Base-by-base conservation (phyloP, 768 basidiomycete genomes). In the Phlegmacium glaucopus region DNA sequence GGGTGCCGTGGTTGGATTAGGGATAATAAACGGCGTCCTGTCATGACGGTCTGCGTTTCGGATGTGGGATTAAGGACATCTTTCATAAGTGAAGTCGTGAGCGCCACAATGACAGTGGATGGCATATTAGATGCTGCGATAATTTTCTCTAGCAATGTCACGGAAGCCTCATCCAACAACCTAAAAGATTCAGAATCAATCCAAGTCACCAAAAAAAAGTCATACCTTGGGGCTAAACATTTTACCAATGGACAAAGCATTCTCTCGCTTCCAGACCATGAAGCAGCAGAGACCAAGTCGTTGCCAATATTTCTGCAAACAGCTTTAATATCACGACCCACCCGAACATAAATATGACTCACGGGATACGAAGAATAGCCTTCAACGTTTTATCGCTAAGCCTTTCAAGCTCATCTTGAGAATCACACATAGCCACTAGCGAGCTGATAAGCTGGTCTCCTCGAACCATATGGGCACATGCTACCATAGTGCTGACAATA, bases 1-100 rank as follows among this genome's bases (percentile, higher is more conserved):
- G 83, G 77, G 55, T 87, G 72, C 15, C 86, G 80, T 54, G 90
- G 90, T 44, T 86, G 78, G 9, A 91, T 61, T 18, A 70, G 67
- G 8, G 75, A 71, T 30, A 93, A 69, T 0, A 89, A 57, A 11
- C 62, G 68, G 18, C 69, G 72, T 10, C 67, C 55, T 10, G 53
- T 32, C n/a, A 63, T 27, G 2, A 51, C 42, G 29, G 26, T 48
- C 12, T 56, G 45, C 2, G 54, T 42, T 16, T 59, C 45, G 4
- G 52, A 50, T 41, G 68, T 66, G 1, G 56, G 50, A 35, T 64
- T 49, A 1, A 71, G 38, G 7, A 54, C 55, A 34, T 58, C 40
- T 15, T 54, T 52, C 6, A 74, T 44, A 2, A 77, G 60, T 8
- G 60, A 42, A 9, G 45, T 50, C 1, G 69, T 52, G 8, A 69